Base-by-base conservation (phyloP, 805 yeast species). In the Lipomyces yamanashiensis region DNA sequence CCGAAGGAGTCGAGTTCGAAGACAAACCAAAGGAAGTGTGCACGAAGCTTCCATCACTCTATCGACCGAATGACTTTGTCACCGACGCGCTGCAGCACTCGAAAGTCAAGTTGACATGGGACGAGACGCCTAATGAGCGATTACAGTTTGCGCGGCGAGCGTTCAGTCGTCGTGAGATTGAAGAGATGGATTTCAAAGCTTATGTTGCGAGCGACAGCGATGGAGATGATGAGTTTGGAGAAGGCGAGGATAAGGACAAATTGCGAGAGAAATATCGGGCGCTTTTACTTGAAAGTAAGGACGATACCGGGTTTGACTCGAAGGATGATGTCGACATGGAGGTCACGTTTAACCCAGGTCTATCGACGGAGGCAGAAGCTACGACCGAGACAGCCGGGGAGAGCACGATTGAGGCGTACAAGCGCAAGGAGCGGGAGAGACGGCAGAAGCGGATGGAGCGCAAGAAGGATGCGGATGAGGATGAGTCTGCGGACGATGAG, bases 1-100 rank as follows among this genome's bases (percentile, higher is more conserved):
- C 99, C 1, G 97, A 90, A 54, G 97, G 86, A 33, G 91, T 92
- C 91, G 87, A 84, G 1, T 95, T 95, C 75, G 92, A 87, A 12
- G 89, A 85, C 60, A 85, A 84, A 62, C 87, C 96, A 48, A 83
- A 85, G 70, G 98, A 95, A 71, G 73, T 75, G 39, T 90, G 98
- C 77, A 77, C 79, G 23, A 84, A 84, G 66, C 78, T 92, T 8
- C 97, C 98, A 7, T 77, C 85, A 1, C 84, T 84, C 54, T 95
- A 95, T 76, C 87, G 85, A 69, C 99, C 99, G 19, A 80, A 80
- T 59, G 80, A 82, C 9, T 95, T 95, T 75, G 89, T 90, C 37
- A 95, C 99, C 2, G 98, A 90, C 77, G 99, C 99, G 0, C 81
- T 95, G 64, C 97, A 95, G 74, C 97, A 92, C 74, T 92, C 98